These are phyloP conservation scores for Termitomyces titanicus DNA, from an alignment of 768 basidiomycete genomes.

Conservation along the genomic window DNA sequence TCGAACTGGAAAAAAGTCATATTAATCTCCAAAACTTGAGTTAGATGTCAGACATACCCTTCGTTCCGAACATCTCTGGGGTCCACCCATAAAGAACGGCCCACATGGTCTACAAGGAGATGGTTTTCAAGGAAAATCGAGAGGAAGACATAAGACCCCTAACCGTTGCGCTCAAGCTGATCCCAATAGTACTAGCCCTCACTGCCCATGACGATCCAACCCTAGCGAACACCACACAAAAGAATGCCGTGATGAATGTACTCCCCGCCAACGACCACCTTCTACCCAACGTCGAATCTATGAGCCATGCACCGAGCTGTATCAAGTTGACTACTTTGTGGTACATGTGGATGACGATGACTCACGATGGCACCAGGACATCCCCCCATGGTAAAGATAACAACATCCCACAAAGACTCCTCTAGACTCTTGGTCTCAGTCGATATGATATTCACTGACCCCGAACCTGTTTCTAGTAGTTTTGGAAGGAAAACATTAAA, in stretches of 20 bases:
- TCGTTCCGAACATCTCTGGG: slow-evolving; percentile 82
- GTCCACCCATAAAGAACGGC: slow-evolving; percentile 90
- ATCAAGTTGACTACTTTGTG: background rate
- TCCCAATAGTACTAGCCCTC: slow-evolving; percentile 67
- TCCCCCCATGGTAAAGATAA: slow-evolving; percentile 80
- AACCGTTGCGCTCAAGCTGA: slow-evolving; percentile 74
- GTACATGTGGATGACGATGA: slow-evolving; percentile 10
- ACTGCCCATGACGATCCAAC: slow-evolving; percentile 57
- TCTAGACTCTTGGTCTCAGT: slow-evolving; percentile 42
- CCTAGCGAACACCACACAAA: slow-evolving; percentile 66
- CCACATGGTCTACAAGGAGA: slow-evolving; percentile 63
- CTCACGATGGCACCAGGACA: slow-evolving; percentile 81
- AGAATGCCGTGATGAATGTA: slow-evolving; percentile 72
- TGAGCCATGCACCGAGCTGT: slow-evolving; percentile 83
- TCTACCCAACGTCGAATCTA: slow-evolving; percentile 67
- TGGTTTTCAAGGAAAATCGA: background rate
- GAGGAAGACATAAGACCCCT: slow-evolving; percentile 12
- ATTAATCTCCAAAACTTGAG: background rate
- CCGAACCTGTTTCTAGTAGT: slow-evolving; percentile 74
- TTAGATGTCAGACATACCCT: slow-evolving; percentile 39
- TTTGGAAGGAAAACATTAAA: slow-evolving; percentile 93
- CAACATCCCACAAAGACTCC: slow-evolving; percentile 79
- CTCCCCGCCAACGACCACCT: slow-evolving; percentile 70
- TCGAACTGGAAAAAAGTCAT: slow-evolving; percentile 44
- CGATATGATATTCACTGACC: slow-evolving; percentile 9